Evolutionary conservation across 2,329 filamentous ascomycete species (phyloP), one percentile per base, ranked within the genome.

Genomic region (Aspergillus sp.): DNA sequence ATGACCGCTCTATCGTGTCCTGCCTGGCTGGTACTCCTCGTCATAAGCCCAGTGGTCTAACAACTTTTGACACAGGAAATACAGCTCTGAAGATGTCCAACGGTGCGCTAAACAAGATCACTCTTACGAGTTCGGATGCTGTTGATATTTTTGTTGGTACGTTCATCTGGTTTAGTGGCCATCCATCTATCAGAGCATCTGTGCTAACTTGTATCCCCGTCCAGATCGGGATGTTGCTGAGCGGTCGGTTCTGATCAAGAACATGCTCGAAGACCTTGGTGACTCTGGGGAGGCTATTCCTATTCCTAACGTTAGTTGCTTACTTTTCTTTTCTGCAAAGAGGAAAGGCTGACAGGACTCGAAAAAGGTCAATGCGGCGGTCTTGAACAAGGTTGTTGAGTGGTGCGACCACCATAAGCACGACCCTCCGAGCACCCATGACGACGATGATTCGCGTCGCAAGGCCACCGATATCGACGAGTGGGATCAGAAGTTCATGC

Each of bases 401-500:
- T 98, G 91, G 91, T 96, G 91, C 69, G 78, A 84, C 45, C 86
- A 95, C 60, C 91, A 98, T 74, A 83, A 84, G 62, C 78, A 79
- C 60, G 91, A 98, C 55, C 86, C 91, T 24, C 72, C 78, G n/a
- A 74, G 78, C 42, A 71, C 80, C 33, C 76, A 78, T 51, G 89
- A 96, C 42, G 91, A 98, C 51, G 82, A 82, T 41, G 89, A 96
- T 52, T 86, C 80, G 31, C 85, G 91, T 50, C 95, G 95, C 74
- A 95, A 94, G 77, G 94, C 88, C 1, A 96, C 91, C 29, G 91
- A 98, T 52, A 98, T 98, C 46, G 91, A 96, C 39, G 91, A 98
- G 66, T 98, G 91, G 91, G 91, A 98, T 52, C 89, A 96, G 64
- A 98, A 98, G 68, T 98, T 96, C 64, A 96, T 98, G 91, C 89